Evolutionary conservation across 2,329 filamentous ascomycete species (phyloP), one percentile per base, ranked within the genome.

Genomic region (Didymella exigua): DNA sequence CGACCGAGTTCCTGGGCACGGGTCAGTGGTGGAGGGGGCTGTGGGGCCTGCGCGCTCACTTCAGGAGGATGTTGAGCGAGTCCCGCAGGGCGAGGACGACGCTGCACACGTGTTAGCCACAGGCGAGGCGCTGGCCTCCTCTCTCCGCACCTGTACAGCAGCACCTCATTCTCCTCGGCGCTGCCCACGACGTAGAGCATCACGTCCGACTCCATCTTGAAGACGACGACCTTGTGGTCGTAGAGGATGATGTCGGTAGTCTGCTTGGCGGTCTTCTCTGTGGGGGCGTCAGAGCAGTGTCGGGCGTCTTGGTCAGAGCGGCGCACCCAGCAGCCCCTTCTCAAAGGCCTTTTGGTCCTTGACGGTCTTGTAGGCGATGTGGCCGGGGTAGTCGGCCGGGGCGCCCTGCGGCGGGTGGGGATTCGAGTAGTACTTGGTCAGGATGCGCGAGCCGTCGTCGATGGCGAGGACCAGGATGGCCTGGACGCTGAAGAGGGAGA

Each of bases 311-410:
- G 96, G 82, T 10, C 96, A 96, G 66, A 92, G 89, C 23, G 33
- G 58, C 67, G 38, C 58, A 73, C 70, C 71, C 56, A 97, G 80
- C 33, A 99, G 84, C 5, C 93, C 95, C 81, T 97, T 97, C 78
- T 99, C 95, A 72, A 99, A 99, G 2, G 90, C 85, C 77, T 96
- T 96, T 79, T 99, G 95, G 67, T 96, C 87, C 81, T 97, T 97
- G 51, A 95, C 78, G 54, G 91, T 91, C 55, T 90, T 82, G 77
- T 97, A 98, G 19, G 93, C 91, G 73, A 89, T 91, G 62, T 84
- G 83, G 70, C 84, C 84, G 40, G 84, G 84, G 68, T 83, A 84
- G 71, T 84, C 79, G 65, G 78, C 79, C 47, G 84, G 79, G 65
- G 84, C 81, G 67, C 80, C 80, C 80, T 89, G 76, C 76, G 89